Evolutionary conservation across 2,329 filamentous ascomycete species (phyloP).

Genomic region (Cladosporium cucumerinum): DNA sequence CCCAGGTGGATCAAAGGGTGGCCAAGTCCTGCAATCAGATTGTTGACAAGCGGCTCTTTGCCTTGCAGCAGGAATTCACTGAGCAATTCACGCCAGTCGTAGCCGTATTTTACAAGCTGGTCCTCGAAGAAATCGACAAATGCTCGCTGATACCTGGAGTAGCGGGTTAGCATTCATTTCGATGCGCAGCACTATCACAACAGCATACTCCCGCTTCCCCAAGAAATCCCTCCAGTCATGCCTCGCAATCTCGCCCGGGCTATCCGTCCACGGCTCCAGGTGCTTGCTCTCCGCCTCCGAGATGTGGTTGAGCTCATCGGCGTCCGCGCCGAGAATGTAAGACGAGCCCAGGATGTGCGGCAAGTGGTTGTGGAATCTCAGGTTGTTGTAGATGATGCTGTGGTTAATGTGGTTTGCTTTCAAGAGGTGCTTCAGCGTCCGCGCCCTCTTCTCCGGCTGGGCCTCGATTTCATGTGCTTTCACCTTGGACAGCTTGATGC

Average conservation of each 20-base stretch:
- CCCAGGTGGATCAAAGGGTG: constrained; percentile 92
- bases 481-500: constrained; percentile 60
- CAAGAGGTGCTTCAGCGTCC: constrained; percentile 84
- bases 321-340: constrained; percentile 76
- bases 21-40: constrained; percentile 73
- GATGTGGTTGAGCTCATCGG: constrained; percentile 69
- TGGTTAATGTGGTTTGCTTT: constrained; percentile 90
- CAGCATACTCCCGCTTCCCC: constrained; percentile 62
- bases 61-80: constrained; percentile 72
- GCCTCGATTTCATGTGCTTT: constrained; percentile 77
- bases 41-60: constrained; percentile 74
- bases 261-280: constrained; percentile 77
- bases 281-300: constrained; percentile 73
- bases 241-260: constrained; percentile 76
- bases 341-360: constrained; percentile 79
- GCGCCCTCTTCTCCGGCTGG: constrained; percentile 69
- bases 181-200: background rate
- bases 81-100: constrained; percentile 79
- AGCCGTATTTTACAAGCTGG: constrained; percentile 69
- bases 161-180: constrained; percentile 2
- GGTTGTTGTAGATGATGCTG: constrained; percentile 73
- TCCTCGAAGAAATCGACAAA: constrained; percentile 97
- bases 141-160: constrained; percentile 71
- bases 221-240: constrained; percentile 85
- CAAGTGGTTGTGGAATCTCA: constrained; percentile 77